These are phyloP conservation scores for Wakefieldia striispora DNA, from an alignment of 768 basidiomycete genomes.

Conservation along the genomic window DNA sequence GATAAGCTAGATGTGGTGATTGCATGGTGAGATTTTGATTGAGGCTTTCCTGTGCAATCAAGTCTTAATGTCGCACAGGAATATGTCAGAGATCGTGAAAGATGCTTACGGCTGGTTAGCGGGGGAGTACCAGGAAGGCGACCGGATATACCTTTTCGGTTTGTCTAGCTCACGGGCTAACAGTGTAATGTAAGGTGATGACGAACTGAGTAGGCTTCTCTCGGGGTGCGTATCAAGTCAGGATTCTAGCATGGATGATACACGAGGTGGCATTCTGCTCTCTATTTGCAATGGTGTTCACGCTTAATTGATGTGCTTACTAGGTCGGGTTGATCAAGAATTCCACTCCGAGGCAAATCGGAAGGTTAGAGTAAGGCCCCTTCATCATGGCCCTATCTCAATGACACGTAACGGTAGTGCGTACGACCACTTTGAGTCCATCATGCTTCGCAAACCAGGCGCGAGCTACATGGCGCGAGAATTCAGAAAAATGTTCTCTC, in stretches of 20 bases:
- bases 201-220: constrained; percentile 34
- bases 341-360: constrained; percentile 32
- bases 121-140: constrained; percentile 29
- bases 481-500: constrained; percentile 49
- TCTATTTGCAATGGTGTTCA: no score
- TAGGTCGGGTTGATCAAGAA: constrained; percentile 33
- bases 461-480: constrained; percentile 14
- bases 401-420: constrained; percentile 3
- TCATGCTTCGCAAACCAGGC: constrained; percentile 12
- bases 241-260: constrained; percentile 41
- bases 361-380: constrained; percentile 6
- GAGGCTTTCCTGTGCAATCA: no score
- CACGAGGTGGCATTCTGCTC: constrained; percentile 24
- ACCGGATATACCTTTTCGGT: constrained; percentile 37
- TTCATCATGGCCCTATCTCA: no score
- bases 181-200: no score
- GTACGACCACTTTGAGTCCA: constrained; percentile 14
- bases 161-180: no score
- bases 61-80: constrained; percentile 21
- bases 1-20: constrained; percentile 34
- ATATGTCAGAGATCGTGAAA: constrained; percentile 34
- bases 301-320: no score
- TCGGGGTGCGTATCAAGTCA: constrained; percentile 42
- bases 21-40: constrained; percentile 28
- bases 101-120: constrained; percentile 35